Evolutionary conservation across 2,329 filamentous ascomycete species (phyloP).

Genomic region (Phialocephala sp.): DNA sequence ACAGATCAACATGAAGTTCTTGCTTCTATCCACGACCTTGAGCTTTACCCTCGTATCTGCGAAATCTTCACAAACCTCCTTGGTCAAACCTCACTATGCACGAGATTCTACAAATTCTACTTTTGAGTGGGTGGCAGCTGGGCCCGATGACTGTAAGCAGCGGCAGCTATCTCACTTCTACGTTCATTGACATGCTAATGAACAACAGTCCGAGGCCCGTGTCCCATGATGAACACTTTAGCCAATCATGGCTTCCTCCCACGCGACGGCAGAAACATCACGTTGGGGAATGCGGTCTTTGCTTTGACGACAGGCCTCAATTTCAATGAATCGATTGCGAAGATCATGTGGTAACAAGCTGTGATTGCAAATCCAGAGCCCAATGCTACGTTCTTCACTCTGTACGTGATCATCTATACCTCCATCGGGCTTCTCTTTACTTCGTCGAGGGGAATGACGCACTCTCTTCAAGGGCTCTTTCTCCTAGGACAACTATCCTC

Average conservation of each 20-base stretch:
- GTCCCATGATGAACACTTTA: constrained; percentile 52
- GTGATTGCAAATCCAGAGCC: constrained; percentile 50
- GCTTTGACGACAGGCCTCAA: constrained; percentile 50
- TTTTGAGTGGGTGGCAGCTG: constrained; percentile 15
- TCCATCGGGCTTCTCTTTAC: no score
- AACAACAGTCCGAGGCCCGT: constrained; percentile 42
- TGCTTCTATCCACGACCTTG: constrained; percentile 1
- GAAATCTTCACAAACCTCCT: neutral
- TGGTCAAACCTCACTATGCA: constrained; percentile 11
- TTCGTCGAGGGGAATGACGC: no score
- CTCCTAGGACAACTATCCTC: no score
- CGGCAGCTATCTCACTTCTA: neutral
- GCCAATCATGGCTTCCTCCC: constrained; percentile 52
- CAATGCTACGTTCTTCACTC: constrained; percentile 51
- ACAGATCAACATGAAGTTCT: constrained; percentile 16
- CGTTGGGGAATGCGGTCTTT: constrained; percentile 41
- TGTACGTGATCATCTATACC: constrained; percentile 31
- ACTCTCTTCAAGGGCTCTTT: no score
- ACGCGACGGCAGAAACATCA: constrained; percentile 48
- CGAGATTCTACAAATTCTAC: neutral
- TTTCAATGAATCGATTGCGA: constrained; percentile 48
- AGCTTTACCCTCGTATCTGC: neutral
- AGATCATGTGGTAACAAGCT: constrained; percentile 51
- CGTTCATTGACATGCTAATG: neutral
- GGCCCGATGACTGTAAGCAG: constrained; percentile 17